Percentiles rank a stretch among this genome's conserved stretches.
These are phyloP conservation scores for Cercospora canescens DNA, from an alignment of 2,329 filamentous ascomycete genomes.

Conservation along the genomic window DNA sequence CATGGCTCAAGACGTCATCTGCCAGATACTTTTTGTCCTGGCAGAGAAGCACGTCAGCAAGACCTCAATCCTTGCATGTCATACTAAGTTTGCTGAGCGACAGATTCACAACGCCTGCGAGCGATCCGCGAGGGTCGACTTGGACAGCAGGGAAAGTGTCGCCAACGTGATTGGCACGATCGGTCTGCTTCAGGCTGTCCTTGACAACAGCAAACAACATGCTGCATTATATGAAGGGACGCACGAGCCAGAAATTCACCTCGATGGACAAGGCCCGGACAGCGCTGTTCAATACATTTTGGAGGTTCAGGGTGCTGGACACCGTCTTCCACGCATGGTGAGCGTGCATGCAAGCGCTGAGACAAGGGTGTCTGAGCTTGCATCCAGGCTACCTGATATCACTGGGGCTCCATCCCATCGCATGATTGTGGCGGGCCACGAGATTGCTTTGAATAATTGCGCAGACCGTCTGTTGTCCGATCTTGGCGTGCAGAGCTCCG, in stretches of 20 bases:
- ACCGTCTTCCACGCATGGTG: conserved; percentile 16
- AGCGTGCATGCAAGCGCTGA: conserved; percentile 18
- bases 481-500: conserved; percentile 23
- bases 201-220: conserved; percentile 20
- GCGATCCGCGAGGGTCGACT: background rate
- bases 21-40: conserved; percentile 22
- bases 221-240: background rate
- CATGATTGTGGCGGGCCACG: conserved; percentile 28
- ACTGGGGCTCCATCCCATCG: conserved; percentile 28
- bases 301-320: conserved; percentile 25
- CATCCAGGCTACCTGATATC: conserved; percentile 20
- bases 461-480: conserved; percentile 20
- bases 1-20: conserved; percentile 11
- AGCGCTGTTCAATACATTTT: conserved; percentile 18
- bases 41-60: conserved; percentile 2
- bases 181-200: conserved; percentile 20
- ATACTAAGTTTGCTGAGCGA: conserved; percentile 22
- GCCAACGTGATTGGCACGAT: conserved; percentile 15
- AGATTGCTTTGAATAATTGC: conserved; percentile 20
- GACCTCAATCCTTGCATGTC: conserved; percentile 13
- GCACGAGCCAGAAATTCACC: background rate
- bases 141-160: background rate
- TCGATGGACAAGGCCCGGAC: background rate
- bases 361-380: conserved; percentile 26
- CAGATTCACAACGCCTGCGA: conserved; percentile 23